Percentiles rank a stretch among this genome's conserved stretches.
Conservation (phyloP, 2,329 filamentous ascomycete species). For the Fusarium burgessii region DNA sequence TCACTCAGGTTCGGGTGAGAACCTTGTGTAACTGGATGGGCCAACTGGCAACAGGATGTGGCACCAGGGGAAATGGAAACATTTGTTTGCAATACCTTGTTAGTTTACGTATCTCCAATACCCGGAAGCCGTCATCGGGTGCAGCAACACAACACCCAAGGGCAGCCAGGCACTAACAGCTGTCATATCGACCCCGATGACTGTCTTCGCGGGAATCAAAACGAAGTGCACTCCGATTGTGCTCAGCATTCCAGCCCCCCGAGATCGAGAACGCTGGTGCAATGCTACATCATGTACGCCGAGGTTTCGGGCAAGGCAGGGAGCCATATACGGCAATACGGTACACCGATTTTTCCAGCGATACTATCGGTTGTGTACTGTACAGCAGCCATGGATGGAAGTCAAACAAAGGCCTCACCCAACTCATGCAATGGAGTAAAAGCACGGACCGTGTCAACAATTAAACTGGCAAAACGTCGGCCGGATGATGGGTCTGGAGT, state of each 20-base stretch:
- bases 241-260: not conserved
- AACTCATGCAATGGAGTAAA: constrained; percentile 11
- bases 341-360: constrained; percentile 3
- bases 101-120: not conserved
- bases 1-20: not conserved
- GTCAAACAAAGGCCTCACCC: not conserved
- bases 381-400: not conserved
- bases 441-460: constrained; percentile 15
- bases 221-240: constrained; percentile 5
- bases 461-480: not conserved
- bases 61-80: not conserved
- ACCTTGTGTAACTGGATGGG: not conserved
- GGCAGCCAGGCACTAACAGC: not conserved
- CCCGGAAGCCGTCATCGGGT: not conserved
- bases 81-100: not conserved
- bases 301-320: constrained; percentile 13
- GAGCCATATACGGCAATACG: not conserved
- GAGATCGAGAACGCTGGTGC: constrained; percentile 6
- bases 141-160: not conserved
- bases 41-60: not conserved
- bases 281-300: not conserved
- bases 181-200: not conserved
- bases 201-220: not conserved
- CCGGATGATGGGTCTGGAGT: not conserved
- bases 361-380: not conserved